Evolutionary conservation across 495 filamentous ascomycete genomes (phyloP).

Genomic region (Oleoguttula mirabilis): DNA sequence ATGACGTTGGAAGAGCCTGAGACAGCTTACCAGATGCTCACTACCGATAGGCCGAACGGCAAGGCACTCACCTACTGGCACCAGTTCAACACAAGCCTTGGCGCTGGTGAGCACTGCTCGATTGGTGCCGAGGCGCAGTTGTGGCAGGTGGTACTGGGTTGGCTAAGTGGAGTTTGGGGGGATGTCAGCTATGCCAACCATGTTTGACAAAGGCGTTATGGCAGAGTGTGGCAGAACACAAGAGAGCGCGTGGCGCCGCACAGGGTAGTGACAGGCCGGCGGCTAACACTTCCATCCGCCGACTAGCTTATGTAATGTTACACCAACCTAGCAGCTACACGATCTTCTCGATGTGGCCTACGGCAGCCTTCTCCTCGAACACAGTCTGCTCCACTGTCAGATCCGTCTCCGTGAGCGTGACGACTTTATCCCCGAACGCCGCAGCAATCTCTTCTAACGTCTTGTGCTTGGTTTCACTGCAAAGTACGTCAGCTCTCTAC

Average conservation of each 20-base stretch:
- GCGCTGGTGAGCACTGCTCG: constrained; percentile 4
- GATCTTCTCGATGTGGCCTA: constrained; percentile 5
- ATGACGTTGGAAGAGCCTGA: neutral
- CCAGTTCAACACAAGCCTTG: constrained; percentile 4
- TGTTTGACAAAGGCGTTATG: no score
- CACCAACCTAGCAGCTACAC: no score
- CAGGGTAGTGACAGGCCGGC: no score
- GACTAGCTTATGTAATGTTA: no score
- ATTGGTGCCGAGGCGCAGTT: constrained; percentile 4
- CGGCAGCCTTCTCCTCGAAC: constrained; percentile 6
- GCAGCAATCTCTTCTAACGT: constrained; percentile 48
- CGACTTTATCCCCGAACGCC: constrained; percentile 45
- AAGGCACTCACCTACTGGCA: neutral
- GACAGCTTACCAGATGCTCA: neutral
- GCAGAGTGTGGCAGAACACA: no score
- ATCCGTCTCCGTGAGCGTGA: constrained; percentile 20
- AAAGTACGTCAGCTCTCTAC: neutral
- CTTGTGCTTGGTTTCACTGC: constrained; percentile 41
- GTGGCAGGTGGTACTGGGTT: neutral
- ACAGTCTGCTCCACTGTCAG: constrained; percentile 5
- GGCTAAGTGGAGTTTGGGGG: constrained; percentile 6
- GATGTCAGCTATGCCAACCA: neutral
- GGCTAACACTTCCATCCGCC: no score
- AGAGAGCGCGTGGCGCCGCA: no score
- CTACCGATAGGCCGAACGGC: neutral